Percentiles rank a stretch among this genome's conserved stretches.
These are phyloP conservation scores for Candida pini DNA, from an alignment of 805 yeast species.

Conservation along the genomic window DNA sequence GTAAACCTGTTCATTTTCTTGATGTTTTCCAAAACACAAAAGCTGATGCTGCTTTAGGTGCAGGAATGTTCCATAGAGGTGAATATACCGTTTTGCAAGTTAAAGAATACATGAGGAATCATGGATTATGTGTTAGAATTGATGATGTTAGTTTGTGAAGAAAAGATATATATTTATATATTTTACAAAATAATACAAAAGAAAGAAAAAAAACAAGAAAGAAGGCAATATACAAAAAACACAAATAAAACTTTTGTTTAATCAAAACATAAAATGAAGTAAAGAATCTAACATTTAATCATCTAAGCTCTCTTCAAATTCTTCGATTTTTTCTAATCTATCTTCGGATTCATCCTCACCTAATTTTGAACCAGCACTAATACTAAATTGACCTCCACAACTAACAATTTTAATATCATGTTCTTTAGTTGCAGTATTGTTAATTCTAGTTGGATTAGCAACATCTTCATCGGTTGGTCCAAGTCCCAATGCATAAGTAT, in stretches of 20 bases:
- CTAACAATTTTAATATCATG: constrained; percentile 68
- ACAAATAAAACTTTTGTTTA: not conserved
- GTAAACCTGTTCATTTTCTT: constrained; percentile 82
- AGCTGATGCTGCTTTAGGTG: constrained; percentile 97
- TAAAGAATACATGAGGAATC: constrained; percentile 54
- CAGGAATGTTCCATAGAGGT: constrained; percentile 96
- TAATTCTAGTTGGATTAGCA: constrained; percentile 80
- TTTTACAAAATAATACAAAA: constrained; percentile 1
- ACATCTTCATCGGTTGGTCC: constrained; percentile 84
- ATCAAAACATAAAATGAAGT: not conserved
- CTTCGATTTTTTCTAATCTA: constrained; percentile 46
- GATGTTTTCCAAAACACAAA: constrained; percentile 78
- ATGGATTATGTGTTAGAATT: constrained; percentile 70
- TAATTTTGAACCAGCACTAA: constrained; percentile 71
- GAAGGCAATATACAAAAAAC: not conserved
- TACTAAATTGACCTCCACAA: constrained; percentile 97
- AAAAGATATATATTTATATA: not conserved
- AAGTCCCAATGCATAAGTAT: constrained; percentile 92
- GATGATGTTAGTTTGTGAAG: constrained; percentile 30
- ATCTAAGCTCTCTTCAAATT: constrained; percentile 34
- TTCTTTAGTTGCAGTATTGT: constrained; percentile 87
- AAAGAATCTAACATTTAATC: not conserved
- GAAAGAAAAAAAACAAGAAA: too few species aligned
- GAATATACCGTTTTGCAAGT: constrained; percentile 87
- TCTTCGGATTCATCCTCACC: constrained; percentile 48